Base-by-base conservation (phyloP, 2,329 filamentous ascomycete genomes). In the Ustulina deusta region DNA sequence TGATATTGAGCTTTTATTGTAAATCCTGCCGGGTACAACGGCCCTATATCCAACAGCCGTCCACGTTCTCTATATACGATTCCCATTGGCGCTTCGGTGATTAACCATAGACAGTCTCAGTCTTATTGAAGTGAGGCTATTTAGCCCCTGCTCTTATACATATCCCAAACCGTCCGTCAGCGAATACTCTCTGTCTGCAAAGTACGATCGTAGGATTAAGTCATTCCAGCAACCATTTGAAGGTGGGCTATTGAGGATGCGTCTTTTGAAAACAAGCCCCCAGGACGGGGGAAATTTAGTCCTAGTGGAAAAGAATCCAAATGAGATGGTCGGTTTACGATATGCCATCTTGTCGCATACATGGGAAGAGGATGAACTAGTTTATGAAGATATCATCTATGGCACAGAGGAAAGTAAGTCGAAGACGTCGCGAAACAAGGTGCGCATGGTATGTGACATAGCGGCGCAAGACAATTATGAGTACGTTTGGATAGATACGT, bases 291-390 rank as follows among this genome's bases (percentile, higher is more conserved):
- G 52, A 2, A 42, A 10, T 27, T 40, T 70, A 29, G 51, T 38
- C 6, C 38, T 68, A 5, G 55, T 66, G 17, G 59, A 68, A n/a
- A 70, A 63, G 48, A 68, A 20, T 15, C 46, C 59, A 10, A 52
- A 62, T 10, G 61, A 65, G 29, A 2, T 65, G 6, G 48, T 57
- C 6, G 51, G 25, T n/a, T 27, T 55, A 10, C 34, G 29, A 20
- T 71, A 71, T n/a, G 69, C 69, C 59, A 44, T 58, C 25, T 38
- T 58, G 22, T 58, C 55, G 6, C 55, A 58, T 20, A 58, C 55
- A 17, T 44, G 55, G 36, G 55, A 44, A 38, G 13, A 40, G 34
- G 38, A 40, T n/a, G 55, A 58, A 34, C 29, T 58, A 17, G 25
- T 58, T 20, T 40, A 40, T 38, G 55, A 58, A 40, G 55, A 58